Evolutionary conservation across 805 yeast species (phyloP).

Genomic region (Yarrowia sp.): DNA sequence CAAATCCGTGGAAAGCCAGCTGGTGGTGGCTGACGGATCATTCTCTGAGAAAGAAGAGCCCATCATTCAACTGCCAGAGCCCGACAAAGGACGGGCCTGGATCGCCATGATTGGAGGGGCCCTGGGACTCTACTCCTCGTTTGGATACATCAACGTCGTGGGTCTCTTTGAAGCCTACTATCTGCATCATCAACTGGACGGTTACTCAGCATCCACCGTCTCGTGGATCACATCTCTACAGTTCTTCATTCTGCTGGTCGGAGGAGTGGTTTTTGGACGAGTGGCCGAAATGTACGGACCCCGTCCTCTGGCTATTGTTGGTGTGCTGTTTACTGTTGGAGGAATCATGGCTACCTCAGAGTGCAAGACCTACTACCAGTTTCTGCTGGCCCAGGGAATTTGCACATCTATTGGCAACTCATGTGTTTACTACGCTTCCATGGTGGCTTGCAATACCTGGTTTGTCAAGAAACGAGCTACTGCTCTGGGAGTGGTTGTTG

Average conservation of each 20-base stretch:
- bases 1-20: constrained; percentile 7
- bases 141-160: constrained; percentile 63
- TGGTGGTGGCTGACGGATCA: not conserved
- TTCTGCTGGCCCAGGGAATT: constrained; percentile 53
- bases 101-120: constrained; percentile 12
- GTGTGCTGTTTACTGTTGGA: constrained; percentile 45
- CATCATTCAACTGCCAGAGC: not conserved
- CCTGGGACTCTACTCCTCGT: constrained; percentile 29
- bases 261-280: constrained; percentile 50
- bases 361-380: constrained; percentile 53
- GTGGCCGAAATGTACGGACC: constrained; percentile 59
- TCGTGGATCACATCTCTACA: constrained; percentile 63
- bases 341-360: constrained; percentile 54
- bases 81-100: constrained; percentile 12
- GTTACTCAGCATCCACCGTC: constrained; percentile 47
- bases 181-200: constrained; percentile 48
- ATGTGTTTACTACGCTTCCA: constrained; percentile 49
- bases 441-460: constrained; percentile 55
- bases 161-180: constrained; percentile 63
- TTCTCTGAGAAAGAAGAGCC: not conserved
- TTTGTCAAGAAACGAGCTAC: constrained; percentile 53
- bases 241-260: constrained; percentile 39
- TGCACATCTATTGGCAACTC: constrained; percentile 48
- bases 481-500: constrained; percentile 59
- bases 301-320: constrained; percentile 43